Base-by-base conservation (phyloP, 805 yeast genomes). In the Cyberlindnera maclurae region DNA sequence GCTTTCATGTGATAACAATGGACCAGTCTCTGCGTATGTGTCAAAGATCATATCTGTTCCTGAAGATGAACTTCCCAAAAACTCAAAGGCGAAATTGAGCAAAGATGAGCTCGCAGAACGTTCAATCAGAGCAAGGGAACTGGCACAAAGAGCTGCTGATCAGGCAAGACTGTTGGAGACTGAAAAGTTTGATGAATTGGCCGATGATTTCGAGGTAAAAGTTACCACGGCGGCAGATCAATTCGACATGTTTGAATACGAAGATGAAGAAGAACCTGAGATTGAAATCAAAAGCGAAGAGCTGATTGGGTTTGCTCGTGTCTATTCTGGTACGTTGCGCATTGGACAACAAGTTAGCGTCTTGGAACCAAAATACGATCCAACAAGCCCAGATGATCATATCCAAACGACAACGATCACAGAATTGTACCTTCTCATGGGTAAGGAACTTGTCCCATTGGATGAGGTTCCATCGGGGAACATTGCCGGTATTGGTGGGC, bases 401-500 rank as follows among this genome's bases (percentile, higher is more conserved):
- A 64, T 71, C 22, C 64, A 74, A 22, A 71, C 69, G 6, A 74
- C 82, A 1, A 75, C 70, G 12, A 71, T 93, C 28, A 72, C 82
- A 5, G 83, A 80, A 31, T 62, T 93, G 29, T 89, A 76, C 52
- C 63, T 93, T 39, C 67, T 93, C 39, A 93, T 93, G 97, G 99
- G 98, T 15, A 70, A 90, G 47, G 97, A 93, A 43, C 64, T 90
- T 27, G 77, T 88, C 3, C 70, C 89, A 3, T 67, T 93, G 45
- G 73, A 80, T 31, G 71, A 70, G 13, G 96, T 90, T 5, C 96
- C 96, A 2, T 90, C 97, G 1, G 99, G 99, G 26, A 87, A 84
- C 49, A 87, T 93, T 44, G 94, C 86, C 6, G 99, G 97, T 36
- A 81, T 93, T 36, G 90, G 88, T 28, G 97, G 98, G 0, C 68